Percentiles rank a stretch among this genome's conserved stretches.
Evolutionary conservation across 2,329 filamentous ascomycete species (phyloP).

Genomic region (Monosporascus sp.): DNA sequence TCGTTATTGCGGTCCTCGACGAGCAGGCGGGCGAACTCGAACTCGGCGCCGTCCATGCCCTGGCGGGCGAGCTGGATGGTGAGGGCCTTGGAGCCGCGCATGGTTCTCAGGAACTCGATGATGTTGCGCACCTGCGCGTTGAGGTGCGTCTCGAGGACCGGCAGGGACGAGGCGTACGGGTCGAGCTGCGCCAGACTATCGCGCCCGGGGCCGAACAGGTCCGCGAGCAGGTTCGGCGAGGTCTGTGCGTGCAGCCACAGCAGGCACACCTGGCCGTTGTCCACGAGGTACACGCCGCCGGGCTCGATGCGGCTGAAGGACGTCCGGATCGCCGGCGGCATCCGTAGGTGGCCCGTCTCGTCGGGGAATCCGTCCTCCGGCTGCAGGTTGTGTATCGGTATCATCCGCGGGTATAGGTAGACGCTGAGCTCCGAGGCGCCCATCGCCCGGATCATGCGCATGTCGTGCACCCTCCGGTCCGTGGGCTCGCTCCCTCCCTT

Average conservation of each 20-base stretch:
- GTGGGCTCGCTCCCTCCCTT: conserved; percentile 89
- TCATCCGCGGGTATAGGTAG: conserved; percentile 92
- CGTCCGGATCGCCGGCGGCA: conserved; percentile 75
- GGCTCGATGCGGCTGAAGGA: conserved; percentile 87
- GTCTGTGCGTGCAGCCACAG: conserved; percentile 92
- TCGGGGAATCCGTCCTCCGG: conserved; percentile 91
- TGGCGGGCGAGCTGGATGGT: conserved; percentile 88
- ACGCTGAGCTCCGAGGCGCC: conserved; percentile 79
- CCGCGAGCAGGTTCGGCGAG: conserved; percentile 82
- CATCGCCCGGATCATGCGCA: conserved; percentile 85
- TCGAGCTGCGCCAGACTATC: conserved; percentile 70
- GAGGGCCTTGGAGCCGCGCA: conserved; percentile 80
- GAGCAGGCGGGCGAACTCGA: conserved; percentile 86
- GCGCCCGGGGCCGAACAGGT: conserved; percentile 80
- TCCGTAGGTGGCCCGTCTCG: conserved; percentile 73
- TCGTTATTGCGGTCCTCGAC: conserved; percentile 97
- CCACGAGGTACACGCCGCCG: conserved; percentile 88
- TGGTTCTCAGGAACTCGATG: conserved; percentile 74
- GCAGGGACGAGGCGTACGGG: conserved; percentile 72
- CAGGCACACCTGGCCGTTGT: conserved; percentile 88
- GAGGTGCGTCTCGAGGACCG: conserved; percentile 82
- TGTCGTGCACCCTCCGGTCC: conserved; percentile 85
- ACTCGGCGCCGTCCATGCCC: conserved; percentile 90
- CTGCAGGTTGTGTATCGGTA: conserved; percentile 83
- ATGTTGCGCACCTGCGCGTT: conserved; percentile 95